A percentile compares a stretch with the other conserved stretches of the same genome.
Evolutionary conservation across 148 eudicot species (phyloP).

Genomic region (Camellia sinensis): DNA sequence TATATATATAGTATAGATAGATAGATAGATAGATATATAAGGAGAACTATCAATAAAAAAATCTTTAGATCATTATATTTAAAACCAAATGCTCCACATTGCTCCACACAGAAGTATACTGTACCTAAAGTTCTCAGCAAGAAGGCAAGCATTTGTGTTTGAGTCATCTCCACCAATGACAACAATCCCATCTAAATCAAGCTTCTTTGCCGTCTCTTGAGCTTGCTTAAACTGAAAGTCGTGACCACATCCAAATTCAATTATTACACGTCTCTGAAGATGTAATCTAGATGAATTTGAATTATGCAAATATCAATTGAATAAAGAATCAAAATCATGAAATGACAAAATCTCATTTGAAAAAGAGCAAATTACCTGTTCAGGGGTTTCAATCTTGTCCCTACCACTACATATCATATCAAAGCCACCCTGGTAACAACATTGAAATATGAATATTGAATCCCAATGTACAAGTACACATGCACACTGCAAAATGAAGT

Average conservation of each 20-base stretch:
- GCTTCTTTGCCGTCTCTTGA: slow-evolving; percentile 30
- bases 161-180: slow-evolving; percentile 88
- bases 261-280: not conserved
- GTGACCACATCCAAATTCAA: slow-evolving; percentile 7
- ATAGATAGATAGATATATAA: not conserved
- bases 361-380: slow-evolving; percentile 24
- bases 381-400: slow-evolving; percentile 45
- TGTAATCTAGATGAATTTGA: not conserved
- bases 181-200: slow-evolving; percentile 71
- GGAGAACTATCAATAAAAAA: not conserved
- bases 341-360: not conserved
- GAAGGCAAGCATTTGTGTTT: slow-evolving; percentile 81
- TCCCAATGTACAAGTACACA: not conserved
- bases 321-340: not conserved
- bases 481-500: not conserved
- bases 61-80: not conserved
- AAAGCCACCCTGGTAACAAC: slow-evolving; percentile 38
- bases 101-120: not conserved
- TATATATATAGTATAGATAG: no score
- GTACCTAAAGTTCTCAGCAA: slow-evolving; percentile 85
- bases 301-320: not conserved
- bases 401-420: slow-evolving; percentile 51
- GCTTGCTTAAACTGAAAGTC: slow-evolving; percentile 31
- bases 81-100: not conserved
- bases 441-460: not conserved